Conservation (phyloP, 1,284 basidiomycete species). For the Austropuccinia psidii region DNA sequence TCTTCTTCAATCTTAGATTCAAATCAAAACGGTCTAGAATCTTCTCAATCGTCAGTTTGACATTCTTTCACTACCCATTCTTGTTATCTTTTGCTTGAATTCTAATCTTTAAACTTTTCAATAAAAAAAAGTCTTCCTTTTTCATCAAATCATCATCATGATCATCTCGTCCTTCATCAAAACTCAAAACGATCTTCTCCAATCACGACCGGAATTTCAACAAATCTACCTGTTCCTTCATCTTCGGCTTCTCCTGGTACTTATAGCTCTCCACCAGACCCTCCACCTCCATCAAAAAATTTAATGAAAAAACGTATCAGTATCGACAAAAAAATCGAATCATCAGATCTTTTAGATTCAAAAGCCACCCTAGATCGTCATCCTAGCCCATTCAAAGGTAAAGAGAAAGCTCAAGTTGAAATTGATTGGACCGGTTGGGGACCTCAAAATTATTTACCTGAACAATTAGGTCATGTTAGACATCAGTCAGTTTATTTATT, state of each 20-base stretch:
- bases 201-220: not conserved
- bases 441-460: not conserved
- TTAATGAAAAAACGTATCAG: not conserved
- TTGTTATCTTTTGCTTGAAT: not conserved
- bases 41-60: not conserved
- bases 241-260: constrained; percentile 5
- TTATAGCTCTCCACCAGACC: not conserved
- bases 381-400: not conserved
- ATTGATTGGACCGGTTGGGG: constrained; percentile 32
- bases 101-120: no score
- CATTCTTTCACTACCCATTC: not conserved
- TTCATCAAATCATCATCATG: not conserved
- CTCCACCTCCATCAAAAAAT: not conserved
- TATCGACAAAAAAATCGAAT: not conserved
- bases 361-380: not conserved
- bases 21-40: not conserved
- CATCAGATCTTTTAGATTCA: not conserved
- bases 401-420: not conserved
- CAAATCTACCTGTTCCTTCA: not conserved
- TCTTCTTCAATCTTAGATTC: not conserved
- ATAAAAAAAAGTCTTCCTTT: no score
- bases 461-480: not conserved
- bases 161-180: not conserved
- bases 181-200: not conserved
- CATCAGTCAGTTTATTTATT: not conserved